Conservation (phyloP, 2,329 filamentous ascomycete genomes). For the Parafenestella ontariensis region DNA sequence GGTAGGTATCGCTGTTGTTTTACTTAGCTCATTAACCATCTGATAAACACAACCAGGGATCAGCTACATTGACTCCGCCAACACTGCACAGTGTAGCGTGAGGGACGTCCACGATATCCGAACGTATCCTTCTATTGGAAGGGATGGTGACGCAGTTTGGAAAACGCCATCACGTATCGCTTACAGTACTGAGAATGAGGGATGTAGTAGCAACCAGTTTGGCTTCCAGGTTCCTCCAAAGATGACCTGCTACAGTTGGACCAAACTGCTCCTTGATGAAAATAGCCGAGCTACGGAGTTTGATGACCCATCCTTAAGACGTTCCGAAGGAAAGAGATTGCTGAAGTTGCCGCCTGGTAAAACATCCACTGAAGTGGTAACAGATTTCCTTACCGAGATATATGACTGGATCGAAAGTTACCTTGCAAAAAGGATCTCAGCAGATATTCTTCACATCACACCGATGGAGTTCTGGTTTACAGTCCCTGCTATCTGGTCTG, state of each 20-base stretch:
- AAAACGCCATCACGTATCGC: neutral
- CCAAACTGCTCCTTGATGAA: slow-evolving; percentile 19
- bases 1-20: neutral
- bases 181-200: neutral
- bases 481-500: slow-evolving; percentile 8
- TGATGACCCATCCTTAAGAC: slow-evolving; percentile 16
- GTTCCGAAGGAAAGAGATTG: slow-evolving; percentile 8
- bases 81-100: neutral
- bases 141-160: neutral
- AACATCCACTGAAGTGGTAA: slow-evolving; percentile 6
- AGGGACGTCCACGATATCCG: neutral
- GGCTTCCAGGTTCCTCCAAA: slow-evolving; percentile 9
- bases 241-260: slow-evolving; percentile 20
- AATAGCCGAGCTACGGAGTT: neutral
- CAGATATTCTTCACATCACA: neutral
- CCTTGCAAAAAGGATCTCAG: slow-evolving; percentile 12
- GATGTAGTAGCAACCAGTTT: neutral
- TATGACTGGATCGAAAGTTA: slow-evolving; percentile 22
- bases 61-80: neutral
- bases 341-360: slow-evolving; percentile 10
- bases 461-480: slow-evolving; percentile 3
- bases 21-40: too few species aligned
- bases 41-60: neutral
- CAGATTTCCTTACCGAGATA: slow-evolving; percentile 21
- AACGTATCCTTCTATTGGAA: neutral